Evolutionary conservation across 441 rosid species (phyloP), one percentile per base, ranked within the genome.

Genomic region (Rhodomyrtus psidioides): DNA sequence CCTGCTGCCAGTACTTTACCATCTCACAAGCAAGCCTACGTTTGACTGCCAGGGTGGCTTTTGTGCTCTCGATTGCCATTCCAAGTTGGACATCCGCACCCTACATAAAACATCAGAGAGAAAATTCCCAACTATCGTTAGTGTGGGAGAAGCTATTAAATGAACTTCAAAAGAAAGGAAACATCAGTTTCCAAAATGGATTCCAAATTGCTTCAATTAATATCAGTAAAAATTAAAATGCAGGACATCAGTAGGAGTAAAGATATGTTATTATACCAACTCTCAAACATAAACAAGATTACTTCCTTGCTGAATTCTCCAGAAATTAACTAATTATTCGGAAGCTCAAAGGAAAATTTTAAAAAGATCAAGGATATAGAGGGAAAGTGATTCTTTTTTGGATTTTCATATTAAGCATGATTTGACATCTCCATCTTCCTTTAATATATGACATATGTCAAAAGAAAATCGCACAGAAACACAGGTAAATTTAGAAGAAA

Each of bases 21-120:
- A 91, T 87, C 87, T 91, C 93, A 81, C 93, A 91, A 17, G 93
- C 91, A 85, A 90, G 88, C 88, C 93, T 90, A 42, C 91, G 89
- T 81, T 91, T 90, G 87, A 91, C 93, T 27, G 93, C 93, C 83
- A 90, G 86, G 82, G 93, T 87, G 59, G 91, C 93, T 88, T 88
- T 88, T 56, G 87, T 70, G 82, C 89, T 91, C 82, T 91, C 91
- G 58, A 90, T 88, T 60, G 93, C 93, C 87, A 91, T 88, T 62
- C 93, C 93, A 14, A 91, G 88, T 84, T 91, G 91, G 86, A 91
- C 84, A 82, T 89, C 90, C 44, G 88, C 90, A 82, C 86, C 90
- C 92, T 89, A 82, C 74, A 84, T 51, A 39, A 54, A 84, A 53
- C 81, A 74, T 42, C 8, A 0, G 17, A 74, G 53, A 74, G 81